Base-by-base conservation (phyloP, 1,284 basidiomycete genomes). In the Cryptococcus sp. region DNA sequence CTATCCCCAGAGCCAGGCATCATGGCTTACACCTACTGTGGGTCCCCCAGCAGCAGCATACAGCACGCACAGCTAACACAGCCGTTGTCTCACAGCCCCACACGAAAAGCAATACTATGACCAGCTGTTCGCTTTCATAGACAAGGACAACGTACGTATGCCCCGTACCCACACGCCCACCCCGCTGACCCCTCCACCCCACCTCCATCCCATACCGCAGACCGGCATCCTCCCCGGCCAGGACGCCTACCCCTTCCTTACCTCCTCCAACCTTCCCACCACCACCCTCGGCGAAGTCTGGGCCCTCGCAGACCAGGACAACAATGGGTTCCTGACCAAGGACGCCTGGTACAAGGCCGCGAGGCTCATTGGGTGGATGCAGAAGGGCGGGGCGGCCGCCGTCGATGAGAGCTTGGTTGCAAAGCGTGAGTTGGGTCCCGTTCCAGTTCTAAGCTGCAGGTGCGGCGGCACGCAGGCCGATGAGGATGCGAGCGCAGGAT, bases 201-300 rank as follows among this genome's bases (percentile, higher is more conserved):
- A n/a, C n/a, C n/a, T n/a, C 48, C 15, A n/a, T 15, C 33, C 21
- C 8, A n/a, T 33, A 18, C 28, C 20, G 21, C 57, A 89, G 79
- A 81, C 87, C 52, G 89, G 89, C 21, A 83, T 91, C 59, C 80
- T 95, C 69, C 88, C 88, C 18, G 90, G 91, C 66, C 88, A 91
- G 59, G 85, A 87, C 64, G 91, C 90, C 40, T 85, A 93, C 72
- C 84, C 83, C 69, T 79, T 91, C 55, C 89, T 94, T 67, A 81
- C 84, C 57, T 86, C 89, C 53, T 86, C 90, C 46, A 87, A 87
- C 66, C 83, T 95, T 54, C 78, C 84, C 33, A 85, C 89, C 8
- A 79, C 82, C n/a, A 81, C 84, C 37, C 85, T 98, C 57, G 92
- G 93, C 43, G 89, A 96, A 79, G 87, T 99, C 66, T 99, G 96